These are phyloP conservation scores for Penicillium pulvis DNA, from an alignment of 495 filamentous ascomycete genomes.

Conservation along the genomic window DNA sequence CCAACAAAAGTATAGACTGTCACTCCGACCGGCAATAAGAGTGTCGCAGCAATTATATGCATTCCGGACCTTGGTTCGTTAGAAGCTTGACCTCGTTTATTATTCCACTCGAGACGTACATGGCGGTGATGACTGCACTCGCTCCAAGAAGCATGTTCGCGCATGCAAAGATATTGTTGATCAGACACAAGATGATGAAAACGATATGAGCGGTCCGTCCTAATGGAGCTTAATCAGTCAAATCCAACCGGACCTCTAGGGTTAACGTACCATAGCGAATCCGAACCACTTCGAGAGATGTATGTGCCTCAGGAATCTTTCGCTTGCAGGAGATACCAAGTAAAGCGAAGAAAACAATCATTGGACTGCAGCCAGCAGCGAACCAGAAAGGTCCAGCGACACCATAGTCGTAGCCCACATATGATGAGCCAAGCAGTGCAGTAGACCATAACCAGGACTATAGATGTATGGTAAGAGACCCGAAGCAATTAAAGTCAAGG, in stretches of 20 bases:
- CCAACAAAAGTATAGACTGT: constrained; percentile 9
- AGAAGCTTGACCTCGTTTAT: neutral
- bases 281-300: constrained; percentile 3
- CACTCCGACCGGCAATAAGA: constrained; percentile 4
- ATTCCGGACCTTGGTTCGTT: constrained; percentile 8
- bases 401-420: constrained; percentile 6
- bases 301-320: constrained; percentile 9
- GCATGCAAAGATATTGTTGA: constrained; percentile 8
- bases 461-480: neutral
- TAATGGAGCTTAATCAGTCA: neutral
- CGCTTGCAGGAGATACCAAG: constrained; percentile 7
- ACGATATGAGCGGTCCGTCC: constrained; percentile 7
- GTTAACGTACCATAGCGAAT: constrained; percentile 5
- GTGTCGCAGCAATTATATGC: constrained; percentile 1
- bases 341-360: constrained; percentile 7
- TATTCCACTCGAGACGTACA: constrained; percentile 26
- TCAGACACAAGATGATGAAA: constrained; percentile 3
- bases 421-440: constrained; percentile 1
- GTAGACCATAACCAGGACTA: constrained; percentile 6
- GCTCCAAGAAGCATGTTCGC: constrained; percentile 8
- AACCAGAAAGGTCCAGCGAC: constrained; percentile 9
- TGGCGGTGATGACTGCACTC: constrained; percentile 18
- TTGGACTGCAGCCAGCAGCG: constrained; percentile 6
- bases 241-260: too few species aligned
- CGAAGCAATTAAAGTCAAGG: neutral